Percentiles rank a stretch among this genome's conserved stretches.
Evolutionary conservation across 805 yeast species (phyloP).

Genomic region (Yamadazyma sp.): DNA sequence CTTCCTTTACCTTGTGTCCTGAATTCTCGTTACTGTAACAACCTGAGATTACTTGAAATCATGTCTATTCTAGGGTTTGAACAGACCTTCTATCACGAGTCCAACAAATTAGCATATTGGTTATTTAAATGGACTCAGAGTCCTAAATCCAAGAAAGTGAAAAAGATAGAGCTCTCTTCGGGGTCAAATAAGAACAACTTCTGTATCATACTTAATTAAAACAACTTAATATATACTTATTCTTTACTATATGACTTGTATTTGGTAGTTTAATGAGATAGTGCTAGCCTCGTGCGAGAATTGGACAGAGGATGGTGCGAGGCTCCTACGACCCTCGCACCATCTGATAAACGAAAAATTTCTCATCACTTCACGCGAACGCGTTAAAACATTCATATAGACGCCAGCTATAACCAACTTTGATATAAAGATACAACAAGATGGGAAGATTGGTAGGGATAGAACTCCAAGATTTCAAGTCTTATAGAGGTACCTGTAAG

Average conservation of each 20-base stretch:
- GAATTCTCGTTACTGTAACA: conserved; percentile 77
- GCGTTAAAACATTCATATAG: too few relatives aligned
- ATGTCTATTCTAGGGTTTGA: conserved; percentile 61
- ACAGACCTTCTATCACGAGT: conserved; percentile 46
- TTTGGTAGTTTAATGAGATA: too few relatives aligned
- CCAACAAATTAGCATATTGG: conserved; percentile 75
- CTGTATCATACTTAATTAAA: conserved; percentile 27
- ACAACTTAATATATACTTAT: too few relatives aligned
- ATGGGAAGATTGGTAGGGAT: conserved; percentile 86
- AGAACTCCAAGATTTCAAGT: conserved; percentile 85
- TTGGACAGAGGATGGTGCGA: too few relatives aligned
- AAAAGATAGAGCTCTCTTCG: conserved; percentile 50
- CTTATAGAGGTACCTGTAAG: conserved; percentile 72
- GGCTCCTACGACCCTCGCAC: too few relatives aligned
- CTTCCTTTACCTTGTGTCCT: conserved; percentile 82
- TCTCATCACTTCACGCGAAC: too few relatives aligned
- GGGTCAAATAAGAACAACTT: conserved; percentile 72
- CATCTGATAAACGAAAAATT: too few relatives aligned
- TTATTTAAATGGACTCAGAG: conserved; percentile 50
- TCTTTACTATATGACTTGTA: too few relatives aligned
- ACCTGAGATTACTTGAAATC: conserved; percentile 38
- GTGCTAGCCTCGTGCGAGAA: too few relatives aligned
- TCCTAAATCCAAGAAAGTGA: conserved; percentile 14
- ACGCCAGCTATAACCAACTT: too few relatives aligned
- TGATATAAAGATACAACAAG: too few relatives aligned